These are phyloP conservation scores for Patellifolia procumbens DNA, from an alignment of 179 eudicot species.

Conservation along the genomic window DNA sequence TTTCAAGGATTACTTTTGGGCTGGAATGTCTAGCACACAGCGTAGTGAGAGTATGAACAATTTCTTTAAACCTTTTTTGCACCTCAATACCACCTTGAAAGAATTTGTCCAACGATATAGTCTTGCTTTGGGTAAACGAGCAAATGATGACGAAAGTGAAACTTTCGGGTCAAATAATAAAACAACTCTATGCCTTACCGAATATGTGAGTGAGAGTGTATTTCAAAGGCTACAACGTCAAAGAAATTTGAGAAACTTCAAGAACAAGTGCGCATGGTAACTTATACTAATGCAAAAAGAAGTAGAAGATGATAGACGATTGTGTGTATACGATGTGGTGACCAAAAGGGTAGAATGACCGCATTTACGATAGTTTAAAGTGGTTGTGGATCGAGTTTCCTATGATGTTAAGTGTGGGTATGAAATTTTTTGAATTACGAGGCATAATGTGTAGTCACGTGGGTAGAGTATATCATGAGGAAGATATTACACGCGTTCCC, in stretches of 20 bases:
- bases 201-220: no score
- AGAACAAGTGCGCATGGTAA: no score
- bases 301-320: neutral
- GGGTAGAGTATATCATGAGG: neutral
- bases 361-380: neutral
- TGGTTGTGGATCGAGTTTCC: neutral
- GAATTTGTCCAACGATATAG: neutral
- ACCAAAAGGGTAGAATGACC: neutral
- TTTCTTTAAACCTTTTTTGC: neutral
- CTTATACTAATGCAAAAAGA: no score
- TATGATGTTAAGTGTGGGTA: no score
- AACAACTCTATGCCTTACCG: no score
- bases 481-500: neutral
- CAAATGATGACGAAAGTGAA: no score
- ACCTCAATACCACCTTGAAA: neutral
- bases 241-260: no score
- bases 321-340: neutral
- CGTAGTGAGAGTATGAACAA: neutral
- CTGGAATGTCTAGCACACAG: conserved; percentile 7
- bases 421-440: neutral
- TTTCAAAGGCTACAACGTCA: no score
- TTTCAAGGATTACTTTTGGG: neutral
- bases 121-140: no score
- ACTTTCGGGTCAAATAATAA: no score
- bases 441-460: neutral